Evolutionary conservation across 2,329 filamentous ascomycete species (phyloP), one percentile per base, ranked within the genome.

Genomic region (Periconia sp.): DNA sequence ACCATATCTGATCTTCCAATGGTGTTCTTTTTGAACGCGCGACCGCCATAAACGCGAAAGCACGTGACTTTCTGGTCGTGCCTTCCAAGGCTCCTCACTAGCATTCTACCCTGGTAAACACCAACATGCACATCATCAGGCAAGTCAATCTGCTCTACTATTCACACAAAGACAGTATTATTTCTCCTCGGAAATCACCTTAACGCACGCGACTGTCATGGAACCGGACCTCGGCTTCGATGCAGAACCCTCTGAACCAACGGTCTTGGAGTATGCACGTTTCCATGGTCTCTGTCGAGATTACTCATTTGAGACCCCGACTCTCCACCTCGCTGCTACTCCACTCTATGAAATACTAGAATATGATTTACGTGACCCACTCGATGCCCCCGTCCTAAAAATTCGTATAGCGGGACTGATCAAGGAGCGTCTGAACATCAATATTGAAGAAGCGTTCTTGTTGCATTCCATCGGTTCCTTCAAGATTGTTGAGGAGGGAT

Each of bases 231-330:
- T 60, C 7, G 33, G 33, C 19, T 23, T 45, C 20, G 43, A 45
- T 18, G n/a, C 13, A 15, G 54, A 60, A 30, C 23, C 9, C 8
- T 15, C 19, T 9, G 35, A 49, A 2, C 68, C 68, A 15, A 73
- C 73, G 18, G 59, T 77, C 7, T 64, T 81, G 8, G 75, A 80
- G 17, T 82, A 81, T 57, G 79, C 80, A 18, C 74, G 78, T 20
- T 76, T 73, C 46, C 66, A 80, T 53, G 73, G 73, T 3, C 68
- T 81, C 19, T 75, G 73, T 31, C 64, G 53, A 47, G 65, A 78
- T 52, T 75, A 75, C 60, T 64, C 63, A 3, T 60, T 60, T 6
- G 58, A 71, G 1, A 51, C 71, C 43, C 68, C 70, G 1, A 37
- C 62, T 2, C 20, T 60, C 10, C 19, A 45, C 41, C 49, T 65